Evolutionary conservation across 305 asterid genomes (phyloP), one percentile per base, ranked within the genome.

Genomic region (Fraxinus sp.): DNA sequence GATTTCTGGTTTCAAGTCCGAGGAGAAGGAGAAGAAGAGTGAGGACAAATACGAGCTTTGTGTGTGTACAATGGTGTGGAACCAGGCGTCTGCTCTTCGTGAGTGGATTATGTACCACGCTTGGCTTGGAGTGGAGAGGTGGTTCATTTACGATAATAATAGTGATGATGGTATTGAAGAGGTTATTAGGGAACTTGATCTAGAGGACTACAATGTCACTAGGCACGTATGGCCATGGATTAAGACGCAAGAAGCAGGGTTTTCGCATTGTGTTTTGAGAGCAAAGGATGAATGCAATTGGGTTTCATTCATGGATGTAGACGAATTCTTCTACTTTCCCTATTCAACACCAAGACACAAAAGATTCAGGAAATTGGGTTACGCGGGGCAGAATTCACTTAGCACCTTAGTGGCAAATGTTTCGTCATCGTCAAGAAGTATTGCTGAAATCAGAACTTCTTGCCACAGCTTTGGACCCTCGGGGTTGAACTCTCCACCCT

Each of bases 221-320:
- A 87, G 98, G 88, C 98, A 96, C 57, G 92, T 89, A 1, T 96
- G 99, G 99, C 98, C 98, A 0, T 96, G 99, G 99, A 89, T 96
- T 86, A 96, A 96, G 88, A 94, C 98, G 70, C 99, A 96, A 79
- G 99, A 96, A 88, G 98, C 98, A 9, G 98, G 99, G 0, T 96
- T 96, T 89, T 96, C 99, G 0, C 97, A 94, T 79, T 96, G 99
- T 80, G 97, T 96, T 46, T 89, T 96, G 8, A 85, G 95, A 83
- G 97, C 99, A n/a, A 93, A 86, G 83, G 84, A 85, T 30, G 92
- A 92, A 84, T 96, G 99, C 85, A 64, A 83, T 18, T 96, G 99
- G 99, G 89, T 94, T 26, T 91, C 99, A 0, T 96, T 92, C 82
- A 96, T 96, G 98, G 99, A 96, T 70, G 99, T 94, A 35, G 99